Evolutionary conservation across 192 early-diverging fungal species (phyloP).

Genomic region (Geranomyces michiganensis): DNA sequence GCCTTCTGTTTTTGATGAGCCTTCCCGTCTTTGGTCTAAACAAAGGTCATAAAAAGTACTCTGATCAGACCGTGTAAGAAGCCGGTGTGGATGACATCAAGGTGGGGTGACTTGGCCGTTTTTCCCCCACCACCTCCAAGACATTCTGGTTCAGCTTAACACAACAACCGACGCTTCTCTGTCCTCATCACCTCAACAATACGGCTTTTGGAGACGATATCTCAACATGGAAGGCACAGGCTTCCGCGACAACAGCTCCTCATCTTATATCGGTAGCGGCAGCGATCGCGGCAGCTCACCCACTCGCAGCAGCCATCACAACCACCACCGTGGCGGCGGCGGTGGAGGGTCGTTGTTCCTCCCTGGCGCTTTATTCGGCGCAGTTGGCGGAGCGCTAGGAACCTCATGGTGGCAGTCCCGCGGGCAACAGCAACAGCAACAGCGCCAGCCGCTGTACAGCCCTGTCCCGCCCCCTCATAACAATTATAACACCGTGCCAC

Average conservation of each 20-base stretch:
- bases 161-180: no score
- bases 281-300: not conserved
- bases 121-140: no score
- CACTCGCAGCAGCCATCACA: conserved; percentile 2
- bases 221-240: conserved; percentile 26
- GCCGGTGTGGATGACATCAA: no score
- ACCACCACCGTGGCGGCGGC: not conserved
- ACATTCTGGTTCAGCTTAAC: no score
- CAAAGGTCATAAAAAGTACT: no score
- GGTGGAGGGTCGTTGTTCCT: not conserved
- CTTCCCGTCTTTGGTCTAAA: no score
- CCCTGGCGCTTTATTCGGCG: conserved; percentile 22
- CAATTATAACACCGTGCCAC: not conserved
- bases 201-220: no score
- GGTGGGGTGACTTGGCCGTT: no score
- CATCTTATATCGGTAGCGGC: not conserved
- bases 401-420: conserved; percentile 1
- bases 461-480: not conserved
- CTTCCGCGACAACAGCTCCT: not conserved
- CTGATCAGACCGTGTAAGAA: no score
- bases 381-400: conserved; percentile 30
- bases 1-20: no score
- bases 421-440: no score
- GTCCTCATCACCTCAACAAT: no score
- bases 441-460: not conserved